These are phyloP conservation scores for Cercophora scortea DNA, from an alignment of 495 filamentous ascomycete species.

Conservation along the genomic window DNA sequence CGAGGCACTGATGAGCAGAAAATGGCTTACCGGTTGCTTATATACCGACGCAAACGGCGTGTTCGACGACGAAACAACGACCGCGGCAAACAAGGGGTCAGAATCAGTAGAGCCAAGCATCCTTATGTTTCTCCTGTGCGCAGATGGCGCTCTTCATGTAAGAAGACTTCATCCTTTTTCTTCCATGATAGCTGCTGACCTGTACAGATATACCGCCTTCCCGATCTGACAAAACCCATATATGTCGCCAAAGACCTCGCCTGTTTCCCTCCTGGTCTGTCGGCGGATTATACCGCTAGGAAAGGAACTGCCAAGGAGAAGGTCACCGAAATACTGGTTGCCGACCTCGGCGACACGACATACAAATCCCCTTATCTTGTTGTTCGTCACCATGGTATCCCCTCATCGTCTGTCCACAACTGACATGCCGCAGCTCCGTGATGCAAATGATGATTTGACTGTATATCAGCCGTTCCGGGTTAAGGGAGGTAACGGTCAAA, in stretches of 20 bases:
- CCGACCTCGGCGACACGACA: conserved; percentile 72
- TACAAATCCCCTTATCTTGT: conserved; percentile 71
- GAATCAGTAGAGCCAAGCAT: conserved; percentile 35
- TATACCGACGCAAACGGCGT: conserved; percentile 58
- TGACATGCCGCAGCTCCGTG: conserved; percentile 52
- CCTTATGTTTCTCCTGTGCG: conserved; percentile 67
- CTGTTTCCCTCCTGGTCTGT: conserved; percentile 70
- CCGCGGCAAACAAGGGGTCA: conserved; percentile 19
- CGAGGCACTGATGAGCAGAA: conserved; percentile 41
- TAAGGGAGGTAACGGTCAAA: conserved; percentile 12
- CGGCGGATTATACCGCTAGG: conserved; percentile 57
- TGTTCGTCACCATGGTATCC: conserved; percentile 31
- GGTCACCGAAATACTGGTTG: conserved; percentile 68
- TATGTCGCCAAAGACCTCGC: conserved; percentile 64
- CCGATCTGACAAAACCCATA: conserved; percentile 50
- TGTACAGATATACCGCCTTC: conserved; percentile 54
- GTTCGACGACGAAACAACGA: conserved; percentile 39
- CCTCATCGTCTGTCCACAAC: conserved; percentile 2
- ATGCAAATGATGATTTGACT: conserved; percentile 71
- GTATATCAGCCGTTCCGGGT: conserved; percentile 73
- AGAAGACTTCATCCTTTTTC: conserved; percentile 14
- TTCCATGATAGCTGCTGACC: conserved; percentile 4
- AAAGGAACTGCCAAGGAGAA: conserved; percentile 61
- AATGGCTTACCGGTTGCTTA: conserved; percentile 75
- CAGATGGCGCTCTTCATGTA: conserved; percentile 66